Conservation (phyloP, 441 rosid genomes). For the Aleurites moluccanus region DNA sequence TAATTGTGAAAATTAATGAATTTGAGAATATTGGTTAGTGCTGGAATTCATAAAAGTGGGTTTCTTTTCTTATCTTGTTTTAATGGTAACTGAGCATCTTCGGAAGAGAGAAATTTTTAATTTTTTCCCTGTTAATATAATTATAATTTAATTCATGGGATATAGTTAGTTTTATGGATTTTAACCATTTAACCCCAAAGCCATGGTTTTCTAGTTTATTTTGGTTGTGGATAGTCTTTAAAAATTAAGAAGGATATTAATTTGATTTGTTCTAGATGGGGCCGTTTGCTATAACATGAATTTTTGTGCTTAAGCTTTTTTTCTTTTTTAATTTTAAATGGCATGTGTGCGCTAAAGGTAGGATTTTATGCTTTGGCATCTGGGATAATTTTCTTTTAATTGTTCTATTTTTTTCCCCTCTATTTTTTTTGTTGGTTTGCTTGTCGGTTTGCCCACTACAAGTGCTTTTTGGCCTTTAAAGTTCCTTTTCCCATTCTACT, state of each 20-base stretch:
- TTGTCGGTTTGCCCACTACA: conserved; percentile 20
- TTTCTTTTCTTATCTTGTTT: neutral
- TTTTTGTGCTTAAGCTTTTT: neutral
- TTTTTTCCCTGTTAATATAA: neutral
- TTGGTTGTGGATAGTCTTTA: neutral
- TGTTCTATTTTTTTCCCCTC: neutral
- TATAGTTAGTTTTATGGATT: neutral
- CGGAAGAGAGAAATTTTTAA: neutral
- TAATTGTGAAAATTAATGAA: neutral
- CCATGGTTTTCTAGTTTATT: neutral
- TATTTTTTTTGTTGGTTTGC: neutral
- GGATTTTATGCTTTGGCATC: conserved; percentile 19
- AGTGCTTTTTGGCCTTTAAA: conserved; percentile 19
- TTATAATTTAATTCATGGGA: neutral
- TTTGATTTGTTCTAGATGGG: neutral
- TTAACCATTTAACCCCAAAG: neutral
- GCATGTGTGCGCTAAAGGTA: neutral
- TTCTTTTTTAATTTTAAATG: neutral
- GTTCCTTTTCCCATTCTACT: conserved; percentile 5
- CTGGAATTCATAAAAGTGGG: conserved; percentile 7
- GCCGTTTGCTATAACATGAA: neutral
- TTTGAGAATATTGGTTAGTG: conserved; percentile 10
- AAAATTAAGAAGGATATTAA: neutral
- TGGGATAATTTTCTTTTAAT: neutral
- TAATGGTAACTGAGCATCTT: neutral